Base-by-base conservation (phyloP, 2,329 filamentous ascomycete species). In the Ascochyta lentis region DNA sequence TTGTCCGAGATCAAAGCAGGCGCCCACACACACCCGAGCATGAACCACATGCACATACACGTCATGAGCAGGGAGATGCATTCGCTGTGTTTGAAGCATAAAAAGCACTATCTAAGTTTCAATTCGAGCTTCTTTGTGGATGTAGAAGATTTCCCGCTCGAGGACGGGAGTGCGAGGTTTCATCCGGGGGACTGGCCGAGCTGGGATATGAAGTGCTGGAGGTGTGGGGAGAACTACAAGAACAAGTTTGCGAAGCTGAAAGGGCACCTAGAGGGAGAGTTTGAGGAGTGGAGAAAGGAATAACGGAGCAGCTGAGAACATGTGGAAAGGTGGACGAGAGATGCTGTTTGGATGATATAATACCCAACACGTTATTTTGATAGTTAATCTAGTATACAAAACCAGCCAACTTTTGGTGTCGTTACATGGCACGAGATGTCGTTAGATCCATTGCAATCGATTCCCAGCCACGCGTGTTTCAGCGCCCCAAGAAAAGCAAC, bases 81-180 rank as follows among this genome's bases (percentile, higher is more conserved):
- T 66, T 92, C 89, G 34, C 82, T 84, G 10, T 83, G 82, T 41
- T 64, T 97, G 75, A 91, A 88, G 77, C 87, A 94, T 71, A 83
- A 87, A 61, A 94, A 92, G 73, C 95, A 98, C 77, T 98, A 97
- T 77, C 91, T 95, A 70, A 95, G 90, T 61, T 98, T 98, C 77
- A 87, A 85, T 29, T 96, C 93, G 48, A 84, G 85, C 3, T 99
- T 98, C 73, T 85, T 99, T 22, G 84, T 98, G 12, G 81, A 83
- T 15, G 69, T 98, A 24, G 86, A 86, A 22, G 90, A 93, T 56
- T 94, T 97, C 45, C 94, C 95, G 4, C 77, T 98, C 27, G 80
- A 82, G 0, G 59, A 79, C 24, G 84, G 88, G 50, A 91, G 96
- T 72, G 74, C 77, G 41, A 79, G 91, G 56, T 81, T 88, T 60